Percentiles rank a stretch among this genome's conserved stretches.
phyloP scores from a whole-genome alignment of 768 basidiomycete genomes.

The Hypsizygus marmoreus region DNA sequence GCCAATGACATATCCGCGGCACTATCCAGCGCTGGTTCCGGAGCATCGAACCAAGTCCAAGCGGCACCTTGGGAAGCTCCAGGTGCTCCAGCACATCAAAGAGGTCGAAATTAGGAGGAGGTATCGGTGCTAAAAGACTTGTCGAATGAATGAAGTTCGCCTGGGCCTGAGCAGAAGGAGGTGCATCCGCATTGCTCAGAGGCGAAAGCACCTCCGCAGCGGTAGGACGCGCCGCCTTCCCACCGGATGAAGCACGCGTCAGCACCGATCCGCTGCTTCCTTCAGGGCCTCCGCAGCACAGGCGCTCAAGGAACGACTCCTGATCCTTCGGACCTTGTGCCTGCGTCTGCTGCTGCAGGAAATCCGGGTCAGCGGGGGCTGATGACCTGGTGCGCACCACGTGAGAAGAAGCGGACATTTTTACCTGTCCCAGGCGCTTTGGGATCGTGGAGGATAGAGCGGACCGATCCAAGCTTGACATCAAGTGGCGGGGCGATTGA shows the following conservation, averaged over 20 bases:
- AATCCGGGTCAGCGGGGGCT: conserved; percentile 54
- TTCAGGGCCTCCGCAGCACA: conserved; percentile 26
- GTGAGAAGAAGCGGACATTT: conserved; percentile 77
- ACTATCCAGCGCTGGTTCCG: conserved; percentile 35
- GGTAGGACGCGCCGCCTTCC: conserved; percentile 43
- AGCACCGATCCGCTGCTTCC: conserved; percentile 29
- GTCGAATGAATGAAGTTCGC: conserved; percentile 26
- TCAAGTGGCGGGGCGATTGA: conserved; percentile 34
- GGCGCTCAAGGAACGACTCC: conserved; percentile 31
- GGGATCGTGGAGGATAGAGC: conserved; percentile 71
- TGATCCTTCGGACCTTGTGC: too few relatives aligned
- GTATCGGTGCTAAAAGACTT: conserved; percentile 37
- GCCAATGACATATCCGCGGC: conserved; percentile 33
- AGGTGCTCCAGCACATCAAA: conserved; percentile 61
- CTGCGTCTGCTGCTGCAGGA: too few relatives aligned
- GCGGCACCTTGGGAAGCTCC: conserved; percentile 52
- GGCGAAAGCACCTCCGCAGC: conserved; percentile 55
- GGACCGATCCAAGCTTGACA: conserved; percentile 52
- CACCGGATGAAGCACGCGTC: conserved; percentile 32
- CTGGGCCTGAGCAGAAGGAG: conserved; percentile 11
- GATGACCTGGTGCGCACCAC: conserved; percentile 64
- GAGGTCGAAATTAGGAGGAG: conserved; percentile 48
- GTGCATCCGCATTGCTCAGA: conserved; percentile 24
- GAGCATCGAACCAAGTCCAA: conserved; percentile 44
- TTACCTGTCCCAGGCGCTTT: conserved; percentile 78